These are phyloP conservation scores for Thelephora ganbajun DNA, from an alignment of 768 basidiomycete species.

Conservation along the genomic window DNA sequence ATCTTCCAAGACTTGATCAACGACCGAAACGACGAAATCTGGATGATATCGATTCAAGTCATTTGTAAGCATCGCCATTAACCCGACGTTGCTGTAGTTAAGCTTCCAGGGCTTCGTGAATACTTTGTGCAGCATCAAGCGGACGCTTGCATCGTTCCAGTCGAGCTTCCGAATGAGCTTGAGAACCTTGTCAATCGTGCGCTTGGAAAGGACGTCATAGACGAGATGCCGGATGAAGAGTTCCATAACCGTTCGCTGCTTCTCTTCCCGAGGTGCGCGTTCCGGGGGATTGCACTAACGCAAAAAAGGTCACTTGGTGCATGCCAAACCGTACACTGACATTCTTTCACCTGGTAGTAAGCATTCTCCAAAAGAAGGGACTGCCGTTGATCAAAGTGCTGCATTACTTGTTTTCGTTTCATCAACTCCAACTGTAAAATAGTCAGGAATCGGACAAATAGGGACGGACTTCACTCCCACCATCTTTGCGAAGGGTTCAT, in stretches of 20 bases:
- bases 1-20: conserved; percentile 93
- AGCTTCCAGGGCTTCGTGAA: conserved; percentile 99
- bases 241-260: conserved; percentile 75
- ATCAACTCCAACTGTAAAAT: conserved; percentile 69
- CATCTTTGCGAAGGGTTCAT: conserved; percentile 80
- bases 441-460: not conserved
- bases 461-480: conserved; percentile 23
- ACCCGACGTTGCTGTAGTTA: conserved; percentile 78
- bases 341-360: conserved; percentile 71
- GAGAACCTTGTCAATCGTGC: conserved; percentile 90
- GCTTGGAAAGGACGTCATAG: conserved; percentile 84
- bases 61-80: conserved; percentile 89
- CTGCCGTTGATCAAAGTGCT: conserved; percentile 88
- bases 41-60: conserved; percentile 91
- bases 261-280: conserved; percentile 71
- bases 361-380: conserved; percentile 89
- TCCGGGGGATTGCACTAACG: conserved; percentile 92
- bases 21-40: conserved; percentile 72
- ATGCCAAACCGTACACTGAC: not conserved
- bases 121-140: conserved; percentile 61
- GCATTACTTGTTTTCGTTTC: conserved; percentile 86
- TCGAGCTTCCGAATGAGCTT: conserved; percentile 87
- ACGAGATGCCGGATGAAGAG: conserved; percentile 94
- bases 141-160: conserved; percentile 69
- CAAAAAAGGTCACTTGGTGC: conserved; percentile 5